A percentile compares a stretch with the other conserved stretches of the same genome.
Evolutionary conservation across 1,139 yeast genomes (phyloP).

Genomic region (Hyphopichia khmerensis): DNA sequence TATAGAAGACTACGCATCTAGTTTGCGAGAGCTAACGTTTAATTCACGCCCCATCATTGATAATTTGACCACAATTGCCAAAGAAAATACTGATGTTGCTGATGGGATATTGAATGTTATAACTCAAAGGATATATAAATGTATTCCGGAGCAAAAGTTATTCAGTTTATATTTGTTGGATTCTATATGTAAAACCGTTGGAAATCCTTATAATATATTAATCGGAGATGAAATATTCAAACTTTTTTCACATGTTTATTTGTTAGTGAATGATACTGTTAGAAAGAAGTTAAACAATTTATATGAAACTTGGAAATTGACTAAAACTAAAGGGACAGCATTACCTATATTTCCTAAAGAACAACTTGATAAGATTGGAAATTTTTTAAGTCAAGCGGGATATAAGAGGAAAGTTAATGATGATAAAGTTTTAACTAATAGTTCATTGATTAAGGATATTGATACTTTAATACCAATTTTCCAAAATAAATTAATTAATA

Average conservation of each 20-base stretch:
- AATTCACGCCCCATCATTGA: conserved; percentile 90
- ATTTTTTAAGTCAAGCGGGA: conserved; percentile 56
- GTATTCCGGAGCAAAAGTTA: conserved; percentile 76
- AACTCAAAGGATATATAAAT: conserved; percentile 53
- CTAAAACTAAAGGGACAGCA: conserved; percentile 55
- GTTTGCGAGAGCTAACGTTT: conserved; percentile 75
- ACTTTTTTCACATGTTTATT: conserved; percentile 74
- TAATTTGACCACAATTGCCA: conserved; percentile 82
- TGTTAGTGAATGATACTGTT: conserved; percentile 71
- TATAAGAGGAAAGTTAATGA: conserved; percentile 9
- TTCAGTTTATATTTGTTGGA: conserved; percentile 83
- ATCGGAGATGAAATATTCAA: conserved; percentile 67
- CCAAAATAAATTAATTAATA: conserved; percentile 27
- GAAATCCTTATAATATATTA: conserved; percentile 78
- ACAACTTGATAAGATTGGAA: conserved; percentile 71
- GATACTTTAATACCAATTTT: conserved; percentile 41
- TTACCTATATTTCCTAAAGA: conserved; percentile 71
- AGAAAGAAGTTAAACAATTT: conserved; percentile 72
- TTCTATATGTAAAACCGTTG: conserved; percentile 90
- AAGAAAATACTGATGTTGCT: conserved; percentile 76
- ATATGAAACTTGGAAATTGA: conserved; percentile 81
- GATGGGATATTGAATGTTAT: conserved; percentile 75
- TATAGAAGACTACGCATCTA: conserved; percentile 45
- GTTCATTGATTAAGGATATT: conserved; percentile 41
- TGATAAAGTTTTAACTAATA: conserved; percentile 19